Evolutionary conservation across 208 protist species (phyloP).

Genomic region (Balamuthia mandrillaris): DNA sequence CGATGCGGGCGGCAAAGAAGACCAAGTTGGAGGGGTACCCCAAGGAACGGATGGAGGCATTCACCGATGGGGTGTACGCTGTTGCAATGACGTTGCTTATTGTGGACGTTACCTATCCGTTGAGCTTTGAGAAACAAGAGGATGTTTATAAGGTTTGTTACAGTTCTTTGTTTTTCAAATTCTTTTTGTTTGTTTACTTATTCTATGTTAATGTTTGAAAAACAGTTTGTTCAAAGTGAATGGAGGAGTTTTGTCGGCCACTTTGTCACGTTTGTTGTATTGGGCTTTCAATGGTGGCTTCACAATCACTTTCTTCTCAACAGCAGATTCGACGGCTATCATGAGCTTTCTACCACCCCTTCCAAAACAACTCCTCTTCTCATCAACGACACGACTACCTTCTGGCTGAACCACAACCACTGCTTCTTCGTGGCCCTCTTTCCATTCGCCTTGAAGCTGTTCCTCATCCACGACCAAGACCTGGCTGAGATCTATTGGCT

Average conservation of each 20-base stretch:
- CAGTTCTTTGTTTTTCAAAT: background rate
- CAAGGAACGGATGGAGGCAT: background rate
- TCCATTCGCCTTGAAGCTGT: background rate
- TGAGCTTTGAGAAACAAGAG: background rate
- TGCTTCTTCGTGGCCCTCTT: background rate
- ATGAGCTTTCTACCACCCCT: too few species aligned
- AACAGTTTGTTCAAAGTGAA: background rate
- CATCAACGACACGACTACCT: background rate
- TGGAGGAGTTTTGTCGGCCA: background rate
- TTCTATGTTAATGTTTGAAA: background rate
- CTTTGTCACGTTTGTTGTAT: background rate
- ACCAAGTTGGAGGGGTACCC: background rate
- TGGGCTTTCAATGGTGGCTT: background rate
- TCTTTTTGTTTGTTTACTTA: background rate
- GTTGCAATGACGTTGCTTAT: background rate
- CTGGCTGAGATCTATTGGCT: too few species aligned
- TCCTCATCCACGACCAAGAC: too few species aligned
- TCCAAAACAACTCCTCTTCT: too few species aligned
- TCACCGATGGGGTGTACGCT: conserved; percentile 16
- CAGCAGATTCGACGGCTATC: background rate
- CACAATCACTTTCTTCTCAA: background rate
- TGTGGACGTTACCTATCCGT: background rate
- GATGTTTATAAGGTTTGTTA: background rate
- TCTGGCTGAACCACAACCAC: background rate
- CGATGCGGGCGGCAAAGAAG: too few species aligned